Evolutionary conservation across 2,329 filamentous ascomycete genomes (phyloP).

Genomic region (Colletotrichum sp.): DNA sequence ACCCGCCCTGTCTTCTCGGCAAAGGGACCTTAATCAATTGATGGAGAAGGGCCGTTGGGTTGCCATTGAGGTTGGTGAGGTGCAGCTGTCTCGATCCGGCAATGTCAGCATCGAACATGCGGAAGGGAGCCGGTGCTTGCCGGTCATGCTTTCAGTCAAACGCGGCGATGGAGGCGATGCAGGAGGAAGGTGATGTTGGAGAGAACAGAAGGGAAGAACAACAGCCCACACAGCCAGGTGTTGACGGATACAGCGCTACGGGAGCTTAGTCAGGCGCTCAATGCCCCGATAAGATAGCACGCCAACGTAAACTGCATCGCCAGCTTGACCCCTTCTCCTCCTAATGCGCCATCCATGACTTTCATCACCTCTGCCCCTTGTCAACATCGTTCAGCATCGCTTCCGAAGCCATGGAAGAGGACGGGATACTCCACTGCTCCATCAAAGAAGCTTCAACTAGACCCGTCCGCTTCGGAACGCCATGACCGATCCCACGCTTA

Average conservation of each 20-base stretch:
- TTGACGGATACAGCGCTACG: not conserved
- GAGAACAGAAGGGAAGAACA: not conserved
- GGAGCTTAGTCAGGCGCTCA: not conserved
- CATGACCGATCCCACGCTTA: slow-evolving; percentile 2
- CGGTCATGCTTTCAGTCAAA: not conserved
- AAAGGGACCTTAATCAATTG: not conserved
- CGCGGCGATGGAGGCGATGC: not conserved
- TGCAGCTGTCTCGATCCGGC: not conserved
- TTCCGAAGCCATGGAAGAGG: not conserved
- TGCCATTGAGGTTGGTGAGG: not conserved
- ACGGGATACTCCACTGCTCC: not conserved
- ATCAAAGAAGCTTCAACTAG: not conserved
- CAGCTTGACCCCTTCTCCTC: not conserved
- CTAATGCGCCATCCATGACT: not conserved
- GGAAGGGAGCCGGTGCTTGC: not conserved
- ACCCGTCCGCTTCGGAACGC: not conserved
- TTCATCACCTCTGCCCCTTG: not conserved
- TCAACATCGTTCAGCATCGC: not conserved
- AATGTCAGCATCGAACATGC: not conserved
- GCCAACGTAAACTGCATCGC: not conserved
- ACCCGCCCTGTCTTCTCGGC: slow-evolving; percentile 5
- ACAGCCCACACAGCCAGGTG: not conserved
- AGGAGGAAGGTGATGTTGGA: not conserved
- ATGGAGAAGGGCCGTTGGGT: not conserved
- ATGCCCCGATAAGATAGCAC: not conserved